Evolutionary conservation across 129 eudicot genomes (phyloP).

Genomic region (Tagetes patula): DNA sequence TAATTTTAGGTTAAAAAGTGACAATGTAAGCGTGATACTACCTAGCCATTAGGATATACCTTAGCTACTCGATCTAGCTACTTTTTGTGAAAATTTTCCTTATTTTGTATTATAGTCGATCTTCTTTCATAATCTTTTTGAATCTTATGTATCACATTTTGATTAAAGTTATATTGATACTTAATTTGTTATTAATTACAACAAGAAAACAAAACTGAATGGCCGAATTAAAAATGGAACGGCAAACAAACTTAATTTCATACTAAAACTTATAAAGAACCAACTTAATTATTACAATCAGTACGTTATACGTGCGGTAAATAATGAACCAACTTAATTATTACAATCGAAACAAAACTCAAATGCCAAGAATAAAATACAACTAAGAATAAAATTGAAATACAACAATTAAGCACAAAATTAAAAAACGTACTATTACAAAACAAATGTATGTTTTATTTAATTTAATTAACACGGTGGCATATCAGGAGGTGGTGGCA

Average conservation of each 20-base stretch:
- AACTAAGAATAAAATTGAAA: neutral
- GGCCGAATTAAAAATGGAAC: too few species aligned
- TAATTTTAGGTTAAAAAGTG: too few species aligned
- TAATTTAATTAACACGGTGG: constrained; percentile 51
- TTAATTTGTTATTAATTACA: too few species aligned
- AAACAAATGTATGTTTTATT: neutral
- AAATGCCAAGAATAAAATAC: constrained; percentile 1
- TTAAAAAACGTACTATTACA: neutral
- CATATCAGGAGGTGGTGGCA: constrained; percentile 71
- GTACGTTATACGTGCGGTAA: neutral
- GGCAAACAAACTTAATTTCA: neutral
- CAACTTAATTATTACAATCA: neutral
- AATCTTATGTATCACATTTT: too few species aligned
- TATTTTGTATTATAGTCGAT: too few species aligned
- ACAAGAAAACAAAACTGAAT: too few species aligned
- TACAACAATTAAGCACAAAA: neutral
- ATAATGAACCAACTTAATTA: neutral
- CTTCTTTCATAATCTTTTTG: too few species aligned
- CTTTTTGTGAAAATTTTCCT: too few species aligned
- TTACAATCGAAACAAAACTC: constrained; percentile 9
- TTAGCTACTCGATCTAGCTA: too few species aligned
- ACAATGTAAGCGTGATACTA: too few species aligned
- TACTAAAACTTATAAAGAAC: neutral
- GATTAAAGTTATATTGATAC: too few species aligned
- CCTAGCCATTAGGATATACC: too few species aligned